Percentiles rank a stretch among this genome's conserved stretches.
Evolutionary conservation across 306 rosid genomes (phyloP).

Genomic region (Medicago arabica): DNA sequence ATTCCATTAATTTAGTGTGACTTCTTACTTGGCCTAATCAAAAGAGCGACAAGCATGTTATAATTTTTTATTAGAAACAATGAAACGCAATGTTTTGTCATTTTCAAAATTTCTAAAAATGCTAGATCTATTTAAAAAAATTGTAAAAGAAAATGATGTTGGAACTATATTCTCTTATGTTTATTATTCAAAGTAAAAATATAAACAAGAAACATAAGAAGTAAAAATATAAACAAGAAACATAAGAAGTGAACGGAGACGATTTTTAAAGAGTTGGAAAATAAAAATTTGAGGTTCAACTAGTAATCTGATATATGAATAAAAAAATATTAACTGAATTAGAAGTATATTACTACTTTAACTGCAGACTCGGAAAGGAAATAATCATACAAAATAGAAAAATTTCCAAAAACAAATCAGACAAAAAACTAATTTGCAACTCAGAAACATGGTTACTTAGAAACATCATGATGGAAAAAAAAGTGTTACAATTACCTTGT

Average conservation of each 20-base stretch:
- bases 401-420: not conserved
- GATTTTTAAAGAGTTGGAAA: not conserved
- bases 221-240: too few relatives aligned
- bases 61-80: not conserved
- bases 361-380: not conserved
- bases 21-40: slow-evolving; percentile 8
- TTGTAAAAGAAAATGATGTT: too few relatives aligned
- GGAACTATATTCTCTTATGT: too few relatives aligned
- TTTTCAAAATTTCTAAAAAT: too few relatives aligned
- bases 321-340: not conserved
- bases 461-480: not conserved
- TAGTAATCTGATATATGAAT: not conserved
- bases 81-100: too few relatives aligned
- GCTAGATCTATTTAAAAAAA: too few relatives aligned
- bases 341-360: not conserved
- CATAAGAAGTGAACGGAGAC: too few relatives aligned
- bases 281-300: not conserved
- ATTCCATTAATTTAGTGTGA: slow-evolving; percentile 7
- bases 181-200: too few relatives aligned
- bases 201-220: too few relatives aligned
- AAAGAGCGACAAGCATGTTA: not conserved
- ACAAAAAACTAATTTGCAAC: not conserved
- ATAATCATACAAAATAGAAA: not conserved
- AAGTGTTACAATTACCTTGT: not conserved
- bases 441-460: not conserved